These are phyloP conservation scores for Tylopilus orsonianus DNA, from an alignment of 1,284 basidiomycete species.

Conservation along the genomic window DNA sequence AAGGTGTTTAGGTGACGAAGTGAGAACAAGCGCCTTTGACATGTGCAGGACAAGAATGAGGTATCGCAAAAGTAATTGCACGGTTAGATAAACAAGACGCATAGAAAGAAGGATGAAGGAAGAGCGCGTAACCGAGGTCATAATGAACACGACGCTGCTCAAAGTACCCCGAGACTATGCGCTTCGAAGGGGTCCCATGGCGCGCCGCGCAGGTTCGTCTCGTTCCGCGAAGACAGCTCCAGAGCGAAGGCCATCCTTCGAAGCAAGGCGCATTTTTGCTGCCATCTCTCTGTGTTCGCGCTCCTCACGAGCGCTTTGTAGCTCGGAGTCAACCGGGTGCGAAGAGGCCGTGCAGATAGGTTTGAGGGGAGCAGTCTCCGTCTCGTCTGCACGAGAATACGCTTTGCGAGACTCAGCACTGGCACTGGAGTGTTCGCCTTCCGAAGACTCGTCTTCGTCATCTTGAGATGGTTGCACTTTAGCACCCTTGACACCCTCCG, in stretches of 20 bases:
- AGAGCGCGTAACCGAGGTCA: slow-evolving; percentile 1
- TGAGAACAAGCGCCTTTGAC: slow-evolving; percentile 9
- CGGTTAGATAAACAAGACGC: not conserved
- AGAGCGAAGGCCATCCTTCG: slow-evolving; percentile 32
- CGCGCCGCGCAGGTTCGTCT: slow-evolving; percentile 32
- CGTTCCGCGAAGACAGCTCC: slow-evolving; percentile 30
- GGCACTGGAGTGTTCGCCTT: slow-evolving; percentile 12
- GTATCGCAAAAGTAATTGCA: slow-evolving; percentile 13
- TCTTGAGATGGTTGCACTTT: slow-evolving; percentile 7
- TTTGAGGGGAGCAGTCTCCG: slow-evolving; percentile 8
- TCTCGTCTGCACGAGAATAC: slow-evolving; percentile 4
- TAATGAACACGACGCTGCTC: not conserved
- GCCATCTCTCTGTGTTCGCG: slow-evolving; percentile 28
- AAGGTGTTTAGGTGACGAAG: not conserved
- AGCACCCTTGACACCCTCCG: slow-evolving; percentile 14
- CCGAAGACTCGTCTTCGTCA: slow-evolving; percentile 11
- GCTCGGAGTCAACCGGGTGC: not conserved
- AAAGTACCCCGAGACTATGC: slow-evolving; percentile 6
- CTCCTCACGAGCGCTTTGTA: slow-evolving; percentile 20
- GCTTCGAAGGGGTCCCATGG: slow-evolving; percentile 30
- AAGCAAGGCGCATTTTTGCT: slow-evolving; percentile 23
- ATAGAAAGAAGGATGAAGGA: slow-evolving; percentile 11
- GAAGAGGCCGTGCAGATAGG: not conserved
- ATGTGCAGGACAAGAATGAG: slow-evolving; percentile 9
- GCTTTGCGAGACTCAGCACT: slow-evolving; percentile 1